Evolutionary conservation across 2,329 filamentous ascomycete genomes (phyloP).

Genomic region (Acrocalymma vagum): DNA sequence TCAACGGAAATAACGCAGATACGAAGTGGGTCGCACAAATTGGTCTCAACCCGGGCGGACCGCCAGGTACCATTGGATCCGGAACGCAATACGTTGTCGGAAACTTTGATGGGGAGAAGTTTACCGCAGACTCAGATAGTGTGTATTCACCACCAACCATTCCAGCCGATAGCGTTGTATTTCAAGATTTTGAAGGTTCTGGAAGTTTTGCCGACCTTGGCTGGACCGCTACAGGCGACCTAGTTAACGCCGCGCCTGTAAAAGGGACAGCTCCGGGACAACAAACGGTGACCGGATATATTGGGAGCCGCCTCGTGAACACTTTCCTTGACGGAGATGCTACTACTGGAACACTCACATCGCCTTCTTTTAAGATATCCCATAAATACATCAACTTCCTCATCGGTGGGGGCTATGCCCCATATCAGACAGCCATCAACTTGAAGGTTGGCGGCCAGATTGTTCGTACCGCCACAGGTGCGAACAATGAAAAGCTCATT

Average conservation of each 20-base stretch:
- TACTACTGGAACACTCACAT: slow-evolving; percentile 8
- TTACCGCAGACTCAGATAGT: slow-evolving; percentile 3
- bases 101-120: slow-evolving; percentile 6
- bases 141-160: slow-evolving; percentile 4
- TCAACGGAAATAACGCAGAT: slow-evolving; percentile 4
- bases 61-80: slow-evolving; percentile 5
- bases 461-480: slow-evolving; percentile 5
- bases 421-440: slow-evolving; percentile 5
- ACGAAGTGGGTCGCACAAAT: slow-evolving; percentile 7
- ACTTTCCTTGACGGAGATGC: slow-evolving; percentile 6
- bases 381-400: slow-evolving; percentile 10
- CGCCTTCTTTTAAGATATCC: slow-evolving; percentile 5
- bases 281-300: slow-evolving; percentile 7
- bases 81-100: slow-evolving; percentile 8
- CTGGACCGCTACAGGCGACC: slow-evolving; percentile 8
- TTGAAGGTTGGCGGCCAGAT: slow-evolving; percentile 4
- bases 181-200: slow-evolving; percentile 5
- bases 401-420: slow-evolving; percentile 5
- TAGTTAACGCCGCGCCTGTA: slow-evolving; percentile 2
- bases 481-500: slow-evolving; percentile 6
- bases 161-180: slow-evolving; percentile 3
- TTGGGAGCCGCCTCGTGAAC: slow-evolving; percentile 4
- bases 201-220: slow-evolving; percentile 6
- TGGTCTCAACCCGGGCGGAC: slow-evolving; percentile 6
- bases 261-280: slow-evolving; percentile 3